phyloP scores from a whole-genome alignment of 148 eudicot species.

The Vaccinium corymbosum region DNA sequence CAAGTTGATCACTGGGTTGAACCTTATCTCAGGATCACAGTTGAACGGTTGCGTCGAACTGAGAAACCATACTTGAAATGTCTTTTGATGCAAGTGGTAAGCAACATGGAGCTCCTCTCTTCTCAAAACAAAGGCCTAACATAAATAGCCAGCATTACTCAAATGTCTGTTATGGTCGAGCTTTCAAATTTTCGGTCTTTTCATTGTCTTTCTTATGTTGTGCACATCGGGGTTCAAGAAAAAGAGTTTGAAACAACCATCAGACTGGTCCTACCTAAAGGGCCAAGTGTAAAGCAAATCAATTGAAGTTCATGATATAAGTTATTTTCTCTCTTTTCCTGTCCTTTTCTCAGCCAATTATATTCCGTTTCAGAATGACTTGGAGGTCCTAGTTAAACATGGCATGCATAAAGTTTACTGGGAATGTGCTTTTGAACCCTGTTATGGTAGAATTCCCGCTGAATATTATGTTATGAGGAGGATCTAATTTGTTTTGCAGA shows the following conservation, averaged over 20 bases:
- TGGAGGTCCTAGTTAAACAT: neutral
- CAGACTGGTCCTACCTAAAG: neutral
- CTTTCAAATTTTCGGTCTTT: neutral
- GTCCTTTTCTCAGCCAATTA: neutral
- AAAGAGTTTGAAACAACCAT: neutral
- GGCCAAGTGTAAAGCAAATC: neutral
- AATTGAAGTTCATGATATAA: neutral
- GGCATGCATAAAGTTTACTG: neutral
- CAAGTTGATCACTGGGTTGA: constrained; percentile 98
- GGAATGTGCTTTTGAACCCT: neutral
- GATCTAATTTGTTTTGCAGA: constrained; percentile 37
- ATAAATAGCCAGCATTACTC: neutral
- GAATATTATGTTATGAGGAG: neutral
- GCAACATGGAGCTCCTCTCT: constrained; percentile 14
- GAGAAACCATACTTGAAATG: constrained; percentile 77
- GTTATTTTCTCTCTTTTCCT: neutral
- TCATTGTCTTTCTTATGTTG: neutral
- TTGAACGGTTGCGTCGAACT: constrained; percentile 75
- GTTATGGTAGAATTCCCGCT: neutral
- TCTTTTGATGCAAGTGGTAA: constrained; percentile 91
- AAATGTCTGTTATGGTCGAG: neutral
- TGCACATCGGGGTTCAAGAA: neutral
- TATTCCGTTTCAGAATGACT: neutral
- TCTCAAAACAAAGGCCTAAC: neutral
- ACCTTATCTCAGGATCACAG: constrained; percentile 71